phyloP scores from a whole-genome alignment of 2,329 filamentous ascomycete species.

The Aspergillus sp. region DNA sequence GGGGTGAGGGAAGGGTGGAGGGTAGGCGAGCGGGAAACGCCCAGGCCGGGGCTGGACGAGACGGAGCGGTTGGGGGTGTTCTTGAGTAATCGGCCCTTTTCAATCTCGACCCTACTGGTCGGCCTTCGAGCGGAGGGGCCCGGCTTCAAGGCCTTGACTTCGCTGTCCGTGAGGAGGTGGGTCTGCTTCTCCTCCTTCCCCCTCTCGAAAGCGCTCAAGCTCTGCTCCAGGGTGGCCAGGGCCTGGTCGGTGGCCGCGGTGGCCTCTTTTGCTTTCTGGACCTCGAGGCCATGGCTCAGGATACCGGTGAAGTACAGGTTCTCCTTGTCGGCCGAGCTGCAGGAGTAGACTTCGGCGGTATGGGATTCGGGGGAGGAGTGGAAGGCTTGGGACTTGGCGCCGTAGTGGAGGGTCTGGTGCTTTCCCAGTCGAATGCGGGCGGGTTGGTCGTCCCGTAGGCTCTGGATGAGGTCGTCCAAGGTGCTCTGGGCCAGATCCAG shows the following conservation, averaged over 20 bases:
- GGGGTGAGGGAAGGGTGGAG: slow-evolving; percentile 28
- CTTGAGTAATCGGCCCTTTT: slow-evolving; percentile 35
- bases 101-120: slow-evolving; percentile 29
- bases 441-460: slow-evolving; percentile 33
- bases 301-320: slow-evolving; percentile 48
- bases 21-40: slow-evolving; percentile 27
- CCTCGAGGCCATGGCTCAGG: slow-evolving; percentile 48
- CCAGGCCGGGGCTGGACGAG: slow-evolving; percentile 33
- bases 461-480: slow-evolving; percentile 38
- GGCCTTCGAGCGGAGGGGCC: slow-evolving; percentile 26
- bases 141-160: slow-evolving; percentile 28
- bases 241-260: slow-evolving; percentile 51
- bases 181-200: slow-evolving; percentile 53
- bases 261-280: slow-evolving; percentile 46
- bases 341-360: slow-evolving; percentile 49
- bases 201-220: slow-evolving; percentile 49
- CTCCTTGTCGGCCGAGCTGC: slow-evolving; percentile 32
- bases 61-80: slow-evolving; percentile 29
- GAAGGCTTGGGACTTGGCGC: slow-evolving; percentile 47
- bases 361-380: slow-evolving; percentile 45
- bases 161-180: slow-evolving; percentile 28
- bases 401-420: slow-evolving; percentile 47
- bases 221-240: slow-evolving; percentile 50
- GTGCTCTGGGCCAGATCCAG: slow-evolving; percentile 36
- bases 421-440: slow-evolving; percentile 40